Base-by-base conservation (phyloP, 371 early-diverging fungal genomes). In the Mucor velutinosus region DNA sequence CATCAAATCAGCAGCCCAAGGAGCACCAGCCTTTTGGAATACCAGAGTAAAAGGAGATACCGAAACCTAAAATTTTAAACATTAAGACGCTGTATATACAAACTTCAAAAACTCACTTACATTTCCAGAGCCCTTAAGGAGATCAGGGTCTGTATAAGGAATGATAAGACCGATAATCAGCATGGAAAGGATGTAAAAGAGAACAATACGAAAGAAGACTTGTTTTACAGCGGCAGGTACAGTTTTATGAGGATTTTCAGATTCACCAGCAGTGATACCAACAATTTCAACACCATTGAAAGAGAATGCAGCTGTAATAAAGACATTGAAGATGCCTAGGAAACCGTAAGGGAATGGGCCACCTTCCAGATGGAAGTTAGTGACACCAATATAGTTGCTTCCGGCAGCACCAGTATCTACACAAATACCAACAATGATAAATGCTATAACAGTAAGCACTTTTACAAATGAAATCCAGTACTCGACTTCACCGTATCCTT, bases 231-330 rank as follows among this genome's bases (percentile, higher is more conserved):
- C 91, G 15, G 86, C 76, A 19, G 92, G 92, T 0, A 92, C 86
- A 27, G 89, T 86, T 69, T 87, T 85, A 32, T 81, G 86, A 60
- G 85, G 92, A 72, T 89, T 91, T 8, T 79, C 76, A 32, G 85
- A 84, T 75, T 90, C 91, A 67, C 89, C 90, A 14, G 88, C 87
- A 15, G 92, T 88, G 66, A 91, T 83, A 64, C 90, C 90, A n/a
- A 91, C 79, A 43, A 89, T 78, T 64, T 89, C 92, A 0, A 92
- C 90, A 60, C 95, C 95, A 49, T 92, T 92, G 78, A 92, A 93
- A 23, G 89, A 84, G 72, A 92, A 95, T 56, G 91, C 93, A 0
- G 95, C 94, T 51, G 91, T 86, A 14, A 93, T 79, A 63, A 93
- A 90, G 30, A 84, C 82, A 23, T 76, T 74, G 55, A 86, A 81